Evolutionary conservation across 371 early-diverging fungal genomes (phyloP).

Genomic region (Zychaea mexicana): DNA sequence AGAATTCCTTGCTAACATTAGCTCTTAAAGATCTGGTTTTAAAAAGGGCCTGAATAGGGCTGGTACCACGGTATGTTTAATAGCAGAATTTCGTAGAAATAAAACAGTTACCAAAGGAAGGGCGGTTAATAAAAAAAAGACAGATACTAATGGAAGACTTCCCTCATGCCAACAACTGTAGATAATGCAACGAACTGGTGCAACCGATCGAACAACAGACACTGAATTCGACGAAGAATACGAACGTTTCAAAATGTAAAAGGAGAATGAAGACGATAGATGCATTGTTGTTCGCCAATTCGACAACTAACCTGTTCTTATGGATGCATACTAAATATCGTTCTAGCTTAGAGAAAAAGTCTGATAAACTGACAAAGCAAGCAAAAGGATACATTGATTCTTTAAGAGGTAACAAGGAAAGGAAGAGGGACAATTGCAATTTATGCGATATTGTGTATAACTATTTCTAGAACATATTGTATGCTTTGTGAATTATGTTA

Average conservation of each 20-base stretch:
- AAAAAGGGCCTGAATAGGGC: conserved; percentile 86
- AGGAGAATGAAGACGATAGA: background rate
- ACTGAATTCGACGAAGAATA: conserved; percentile 88
- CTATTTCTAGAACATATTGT: conserved; percentile 1
- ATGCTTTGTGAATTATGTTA: too few relatives aligned
- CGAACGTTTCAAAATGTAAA: conserved; percentile 76
- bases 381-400: conserved; percentile 93
- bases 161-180: too few relatives aligned
- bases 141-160: too few relatives aligned
- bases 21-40: conserved; percentile 73
- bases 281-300: background rate
- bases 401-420: conserved; percentile 60
- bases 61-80: conserved; percentile 65
- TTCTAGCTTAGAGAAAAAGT: conserved; percentile 73
- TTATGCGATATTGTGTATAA: too few relatives aligned
- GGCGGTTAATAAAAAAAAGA: background rate
- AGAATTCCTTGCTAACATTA: background rate
- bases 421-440: background rate
- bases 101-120: background rate
- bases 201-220: conserved; percentile 80
- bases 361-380: conserved; percentile 86
- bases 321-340: background rate
- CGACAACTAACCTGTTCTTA: background rate
- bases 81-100: background rate
- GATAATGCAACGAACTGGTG: conserved; percentile 75